phyloP scores from a whole-genome alignment of 768 basidiomycete species.

The Peribolospora baueri region DNA sequence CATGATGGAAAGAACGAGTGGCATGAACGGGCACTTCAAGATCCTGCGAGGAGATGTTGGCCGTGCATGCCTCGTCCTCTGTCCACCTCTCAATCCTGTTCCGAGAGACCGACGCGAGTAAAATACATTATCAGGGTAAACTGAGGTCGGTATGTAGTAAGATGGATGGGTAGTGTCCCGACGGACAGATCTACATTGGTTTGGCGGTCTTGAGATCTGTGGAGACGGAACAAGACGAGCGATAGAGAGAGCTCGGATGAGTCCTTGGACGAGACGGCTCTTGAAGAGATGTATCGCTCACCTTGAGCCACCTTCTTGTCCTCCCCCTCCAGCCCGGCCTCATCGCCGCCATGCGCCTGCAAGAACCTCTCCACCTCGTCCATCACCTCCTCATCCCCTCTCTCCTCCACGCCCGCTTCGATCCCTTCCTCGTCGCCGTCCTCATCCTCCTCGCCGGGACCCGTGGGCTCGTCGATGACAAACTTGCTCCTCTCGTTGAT shows the following conservation, averaged over 20 bases:
- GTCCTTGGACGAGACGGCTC: neutral
- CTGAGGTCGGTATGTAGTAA: too few species aligned
- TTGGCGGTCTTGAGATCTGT: too few species aligned
- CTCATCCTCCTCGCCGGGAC: conserved; percentile 37
- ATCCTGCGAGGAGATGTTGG: too few species aligned
- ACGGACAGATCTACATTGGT: too few species aligned
- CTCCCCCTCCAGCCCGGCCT: neutral
- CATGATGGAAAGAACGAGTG: too few species aligned
- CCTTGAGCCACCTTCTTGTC: neutral
- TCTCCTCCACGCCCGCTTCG: conserved; percentile 2
- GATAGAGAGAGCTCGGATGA: neutral
- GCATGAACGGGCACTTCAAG: too few species aligned
- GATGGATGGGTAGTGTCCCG: too few species aligned
- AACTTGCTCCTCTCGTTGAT: conserved; percentile 82
- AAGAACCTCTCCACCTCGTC: conserved; percentile 1
- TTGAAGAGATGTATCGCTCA: neutral
- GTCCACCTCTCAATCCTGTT: too few species aligned
- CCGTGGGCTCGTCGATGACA: conserved; percentile 67
- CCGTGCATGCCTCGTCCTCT: too few species aligned
- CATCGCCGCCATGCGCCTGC: neutral
- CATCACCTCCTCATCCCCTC: conserved; percentile 7
- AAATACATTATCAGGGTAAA: too few species aligned
- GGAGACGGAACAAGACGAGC: too few species aligned
- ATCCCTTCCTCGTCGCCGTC: conserved; percentile 8
- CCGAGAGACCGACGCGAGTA: too few species aligned